Evolutionary conservation across 2,329 filamentous ascomycete species (phyloP), one percentile per base, ranked within the genome.

Genomic region (Colletotrichum siamense): DNA sequence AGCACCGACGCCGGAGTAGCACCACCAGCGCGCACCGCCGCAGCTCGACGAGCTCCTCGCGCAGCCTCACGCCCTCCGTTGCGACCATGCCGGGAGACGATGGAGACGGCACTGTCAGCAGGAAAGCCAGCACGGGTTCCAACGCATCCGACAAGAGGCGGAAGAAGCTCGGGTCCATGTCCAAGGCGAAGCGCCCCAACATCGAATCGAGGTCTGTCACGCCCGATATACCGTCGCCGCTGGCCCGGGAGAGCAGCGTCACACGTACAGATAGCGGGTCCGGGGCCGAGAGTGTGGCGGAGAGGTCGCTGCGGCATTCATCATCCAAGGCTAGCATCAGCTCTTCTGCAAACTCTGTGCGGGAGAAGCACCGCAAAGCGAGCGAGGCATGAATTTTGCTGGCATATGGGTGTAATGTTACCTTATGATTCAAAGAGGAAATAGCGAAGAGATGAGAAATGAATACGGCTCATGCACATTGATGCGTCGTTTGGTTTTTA

Each of bases 151-250:
- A 90, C 24, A 86, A 88, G 70, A 85, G 89, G 49, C 91, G 89
- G 84, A 91, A 90, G 83, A 83, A 86, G 59, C 82, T 86, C 12
- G 85, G 88, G 7, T 79, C 82, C 15, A 82, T 82, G 34, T 83
- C 86, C 28, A 86, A 85, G 77, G 79, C 86, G 22, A 89, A 86
- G 80, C 85, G 89, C 39, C 82, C 87, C 0, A 85, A 85, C 1
- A 83, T 84, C 6, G 89, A 91, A 63, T 88, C 88, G 6, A 83
- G 90, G 67, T 91, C 89, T 6, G 85, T 89, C 4, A 91, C 90
- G 5, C 90, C 90, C 1, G 90, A 92, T 57, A 86, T 86, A 22
- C 85, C 90, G 6, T 91, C 90, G 5, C 90, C 90, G 5, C 81
- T 92, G 75, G 87, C 89, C 8, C 86, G 84, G 68, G 89, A 89